Percentiles rank a stretch among this genome's conserved stretches.
phyloP scores from a whole-genome alignment of 2,329 filamentous ascomycete genomes.

The Mariannaea sp. region DNA sequence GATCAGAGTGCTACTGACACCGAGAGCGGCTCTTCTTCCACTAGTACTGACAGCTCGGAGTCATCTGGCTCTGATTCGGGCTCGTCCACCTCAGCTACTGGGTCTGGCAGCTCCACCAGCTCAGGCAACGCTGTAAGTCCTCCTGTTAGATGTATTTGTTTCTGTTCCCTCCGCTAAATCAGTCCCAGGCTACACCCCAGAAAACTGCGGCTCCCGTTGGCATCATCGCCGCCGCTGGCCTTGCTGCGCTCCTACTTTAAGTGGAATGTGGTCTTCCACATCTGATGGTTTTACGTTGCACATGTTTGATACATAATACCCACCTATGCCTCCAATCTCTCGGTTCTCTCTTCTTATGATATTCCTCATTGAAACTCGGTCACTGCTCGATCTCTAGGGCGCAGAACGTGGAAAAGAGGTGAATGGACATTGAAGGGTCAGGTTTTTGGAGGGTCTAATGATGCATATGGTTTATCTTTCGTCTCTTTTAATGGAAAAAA shows the following conservation, averaged over 20 bases:
- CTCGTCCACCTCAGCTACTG: conserved; percentile 18
- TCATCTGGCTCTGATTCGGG: conserved; percentile 11
- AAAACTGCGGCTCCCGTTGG: conserved; percentile 53
- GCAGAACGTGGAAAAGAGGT: conserved; percentile 36
- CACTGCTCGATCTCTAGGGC: conserved; percentile 36
- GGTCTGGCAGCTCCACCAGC: conserved; percentile 24
- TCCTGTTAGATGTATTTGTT: neutral
- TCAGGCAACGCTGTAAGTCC: conserved; percentile 41
- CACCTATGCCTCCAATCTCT: conserved; percentile 41
- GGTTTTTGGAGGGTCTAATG: conserved; percentile 41
- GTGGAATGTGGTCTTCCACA: conserved; percentile 22
- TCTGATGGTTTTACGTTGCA: conserved; percentile 42
- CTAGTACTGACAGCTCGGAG: conserved; percentile 9
- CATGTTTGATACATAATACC: conserved; percentile 52
- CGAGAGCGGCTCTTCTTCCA: conserved; percentile 18
- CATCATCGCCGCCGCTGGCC: conserved; percentile 54
- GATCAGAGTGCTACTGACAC: conserved; percentile 29
- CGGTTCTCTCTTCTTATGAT: conserved; percentile 36
- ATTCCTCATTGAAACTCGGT: conserved; percentile 31
- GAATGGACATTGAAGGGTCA: conserved; percentile 38
- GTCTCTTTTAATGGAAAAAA: conserved; percentile 43
- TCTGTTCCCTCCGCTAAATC: conserved; percentile 13
- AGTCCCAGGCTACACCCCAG: conserved; percentile 41
- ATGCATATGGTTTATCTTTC: conserved; percentile 43
- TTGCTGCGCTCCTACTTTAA: conserved; percentile 57